Conservation (phyloP, 164 flowering plant genomes). For the Umbellularia californica region DNA sequence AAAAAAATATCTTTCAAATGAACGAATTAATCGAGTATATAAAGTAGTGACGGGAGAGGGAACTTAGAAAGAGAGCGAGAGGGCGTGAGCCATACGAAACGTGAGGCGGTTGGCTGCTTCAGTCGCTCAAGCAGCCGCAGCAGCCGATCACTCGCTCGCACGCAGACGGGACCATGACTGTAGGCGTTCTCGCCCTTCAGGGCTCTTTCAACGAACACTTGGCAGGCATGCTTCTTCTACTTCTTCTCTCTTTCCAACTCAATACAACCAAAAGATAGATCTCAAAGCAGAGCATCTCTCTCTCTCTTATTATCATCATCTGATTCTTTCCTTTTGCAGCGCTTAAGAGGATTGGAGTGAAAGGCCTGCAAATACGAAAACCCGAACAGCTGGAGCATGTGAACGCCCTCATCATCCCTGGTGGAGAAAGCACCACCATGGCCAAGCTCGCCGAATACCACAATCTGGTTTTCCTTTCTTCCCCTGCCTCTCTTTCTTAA, state of each 20-base stretch:
- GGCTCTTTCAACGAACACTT: constrained; percentile 98
- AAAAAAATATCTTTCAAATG: too few species aligned
- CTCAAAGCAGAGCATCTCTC: neutral
- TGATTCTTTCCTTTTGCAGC: constrained; percentile 28
- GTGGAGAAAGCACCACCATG: constrained; percentile 99
- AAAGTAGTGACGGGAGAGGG: too few species aligned
- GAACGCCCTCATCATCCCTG: constrained; percentile 79
- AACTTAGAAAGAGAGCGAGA: neutral
- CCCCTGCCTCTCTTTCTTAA: neutral
- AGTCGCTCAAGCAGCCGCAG: neutral
- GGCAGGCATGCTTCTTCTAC: constrained; percentile 42
- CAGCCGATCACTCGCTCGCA: neutral
- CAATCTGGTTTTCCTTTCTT: constrained; percentile 51
- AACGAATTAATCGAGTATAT: too few species aligned
- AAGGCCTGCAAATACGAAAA: constrained; percentile 82
- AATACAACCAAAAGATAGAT: too few species aligned
- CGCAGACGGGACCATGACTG: constrained; percentile 37
- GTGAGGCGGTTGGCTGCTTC: neutral
- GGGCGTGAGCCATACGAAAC: neutral
- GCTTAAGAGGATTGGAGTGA: constrained; percentile 72
- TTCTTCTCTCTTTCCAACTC: neutral
- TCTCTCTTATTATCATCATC: neutral
- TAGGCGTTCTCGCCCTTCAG: constrained; percentile 91
- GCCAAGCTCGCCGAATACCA: constrained; percentile 91
- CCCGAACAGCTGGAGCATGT: constrained; percentile 72